Percentiles rank a stretch among this genome's conserved stretches.
phyloP scores from a whole-genome alignment of 2,329 filamentous ascomycete genomes.

The Pseudogymnoascus sp. region DNA sequence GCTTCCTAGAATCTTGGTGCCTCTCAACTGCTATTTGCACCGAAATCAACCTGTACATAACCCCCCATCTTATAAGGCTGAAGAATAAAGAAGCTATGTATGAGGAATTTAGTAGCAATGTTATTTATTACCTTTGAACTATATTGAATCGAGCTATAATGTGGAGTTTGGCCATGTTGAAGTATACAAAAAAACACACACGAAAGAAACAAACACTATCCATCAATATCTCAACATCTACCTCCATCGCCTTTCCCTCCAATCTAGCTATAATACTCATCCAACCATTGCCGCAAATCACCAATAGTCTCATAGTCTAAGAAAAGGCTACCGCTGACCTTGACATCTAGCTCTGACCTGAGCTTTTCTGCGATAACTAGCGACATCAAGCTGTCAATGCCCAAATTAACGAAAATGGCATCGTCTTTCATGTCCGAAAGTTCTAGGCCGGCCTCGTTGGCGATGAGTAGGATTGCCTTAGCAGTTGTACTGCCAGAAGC shows the following conservation, averaged over 20 bases:
- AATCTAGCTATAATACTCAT: constrained; percentile 22
- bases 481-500: constrained; percentile 22
- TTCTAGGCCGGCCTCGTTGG: constrained; percentile 24
- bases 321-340: constrained; percentile 26
- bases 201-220: not conserved
- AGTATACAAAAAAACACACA: not conserved
- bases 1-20: no score
- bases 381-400: constrained; percentile 30
- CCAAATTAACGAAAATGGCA: constrained; percentile 26
- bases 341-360: constrained; percentile 27
- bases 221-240: not conserved
- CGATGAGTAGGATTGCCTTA: constrained; percentile 27
- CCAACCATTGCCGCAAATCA: constrained; percentile 25
- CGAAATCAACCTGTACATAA: no score
- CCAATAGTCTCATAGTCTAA: constrained; percentile 30
- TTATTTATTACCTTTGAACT: not conserved
- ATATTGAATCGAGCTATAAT: not conserved
- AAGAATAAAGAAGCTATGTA: not conserved
- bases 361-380: constrained; percentile 28
- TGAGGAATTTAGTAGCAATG: not conserved
- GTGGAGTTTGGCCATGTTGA: not conserved
- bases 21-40: no score
- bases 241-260: not conserved
- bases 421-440: constrained; percentile 21
- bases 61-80: no score